Conservation (phyloP, 164 flowering plant genomes). For the Liriodendron chinense region DNA sequence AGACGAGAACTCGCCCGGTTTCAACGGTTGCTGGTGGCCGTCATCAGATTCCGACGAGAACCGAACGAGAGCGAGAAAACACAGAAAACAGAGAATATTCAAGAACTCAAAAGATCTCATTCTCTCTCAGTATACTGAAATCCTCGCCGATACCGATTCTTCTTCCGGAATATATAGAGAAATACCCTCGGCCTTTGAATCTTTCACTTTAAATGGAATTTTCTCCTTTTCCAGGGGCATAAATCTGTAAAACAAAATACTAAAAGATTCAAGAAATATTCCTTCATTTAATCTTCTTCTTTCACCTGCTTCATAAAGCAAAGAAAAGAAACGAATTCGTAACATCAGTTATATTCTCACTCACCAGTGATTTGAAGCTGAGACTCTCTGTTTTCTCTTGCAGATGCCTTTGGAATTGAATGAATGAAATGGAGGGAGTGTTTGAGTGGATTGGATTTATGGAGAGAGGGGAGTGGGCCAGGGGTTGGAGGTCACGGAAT, state of each 20-base stretch:
- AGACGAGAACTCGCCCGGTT: constrained; percentile 42
- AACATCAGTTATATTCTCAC: too few relatives aligned
- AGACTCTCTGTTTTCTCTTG: too few relatives aligned
- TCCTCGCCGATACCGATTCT: neutral
- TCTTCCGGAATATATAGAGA: neutral
- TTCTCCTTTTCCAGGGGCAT: neutral
- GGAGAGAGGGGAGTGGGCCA: neutral
- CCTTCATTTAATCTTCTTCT: neutral
- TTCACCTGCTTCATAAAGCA: neutral
- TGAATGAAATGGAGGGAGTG: neutral
- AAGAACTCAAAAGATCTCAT: neutral
- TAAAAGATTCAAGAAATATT: constrained; percentile 11
- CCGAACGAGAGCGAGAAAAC: constrained; percentile 6
- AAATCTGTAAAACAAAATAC: neutral
- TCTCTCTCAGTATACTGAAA: neutral
- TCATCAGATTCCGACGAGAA: constrained; percentile 40
- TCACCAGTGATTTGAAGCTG: too few relatives aligned
- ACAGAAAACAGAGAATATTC: constrained; percentile 1
- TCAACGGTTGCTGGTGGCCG: constrained; percentile 43
- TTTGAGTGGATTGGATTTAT: neutral
- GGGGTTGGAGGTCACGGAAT: neutral
- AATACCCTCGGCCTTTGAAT: neutral
- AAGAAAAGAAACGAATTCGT: neutral
- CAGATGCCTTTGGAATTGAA: neutral
- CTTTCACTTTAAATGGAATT: neutral